A percentile compares a stretch with the other conserved stretches of the same genome.
phyloP scores from a whole-genome alignment of 2,329 filamentous ascomycete genomes.

The Didymella glomerata region DNA sequence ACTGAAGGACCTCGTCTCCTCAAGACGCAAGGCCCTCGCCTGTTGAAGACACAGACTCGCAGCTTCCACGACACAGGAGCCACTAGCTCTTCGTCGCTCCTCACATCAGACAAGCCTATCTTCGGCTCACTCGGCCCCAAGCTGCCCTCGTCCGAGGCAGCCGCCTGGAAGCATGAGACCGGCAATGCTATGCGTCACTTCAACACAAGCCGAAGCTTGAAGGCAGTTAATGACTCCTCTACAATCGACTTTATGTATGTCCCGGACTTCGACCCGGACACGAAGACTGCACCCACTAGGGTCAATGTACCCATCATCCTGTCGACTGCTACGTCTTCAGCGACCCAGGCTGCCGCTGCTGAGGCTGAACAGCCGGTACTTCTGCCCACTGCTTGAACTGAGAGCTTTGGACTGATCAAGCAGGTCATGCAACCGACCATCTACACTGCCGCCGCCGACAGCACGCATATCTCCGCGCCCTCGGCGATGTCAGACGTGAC shows the following conservation, averaged over 20 bases:
- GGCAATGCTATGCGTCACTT: slow-evolving; percentile 60
- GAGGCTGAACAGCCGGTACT: slow-evolving; percentile 39
- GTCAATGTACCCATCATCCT: slow-evolving; percentile 61
- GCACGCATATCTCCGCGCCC: slow-evolving; percentile 57
- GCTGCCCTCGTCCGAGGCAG: slow-evolving; percentile 60
- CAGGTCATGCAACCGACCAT: slow-evolving; percentile 66
- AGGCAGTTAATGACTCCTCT: slow-evolving; percentile 65
- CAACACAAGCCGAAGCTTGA: slow-evolving; percentile 67
- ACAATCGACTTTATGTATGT: slow-evolving; percentile 71
- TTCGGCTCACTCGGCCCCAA: slow-evolving; percentile 57
- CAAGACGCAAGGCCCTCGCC: slow-evolving; percentile 18
- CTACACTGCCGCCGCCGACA: slow-evolving; percentile 60
- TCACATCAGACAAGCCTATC: slow-evolving; percentile 61
- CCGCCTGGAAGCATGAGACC: slow-evolving; percentile 39
- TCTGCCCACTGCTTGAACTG: slow-evolving; percentile 21
- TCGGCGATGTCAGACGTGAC: slow-evolving; percentile 66
- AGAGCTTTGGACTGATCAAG: slow-evolving; percentile 24
- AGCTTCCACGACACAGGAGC: slow-evolving; percentile 68
- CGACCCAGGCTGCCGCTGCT: slow-evolving; percentile 31
- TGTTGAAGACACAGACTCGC: slow-evolving; percentile 50
- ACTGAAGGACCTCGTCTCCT: slow-evolving; percentile 18
- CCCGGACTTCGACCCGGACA: slow-evolving; percentile 60
- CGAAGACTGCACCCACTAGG: slow-evolving; percentile 43
- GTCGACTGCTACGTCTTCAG: slow-evolving; percentile 29
- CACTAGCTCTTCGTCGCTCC: slow-evolving; percentile 62